Evolutionary conservation across 2,329 filamentous ascomycete genomes (phyloP).

Genomic region (Fusarium sp.): DNA sequence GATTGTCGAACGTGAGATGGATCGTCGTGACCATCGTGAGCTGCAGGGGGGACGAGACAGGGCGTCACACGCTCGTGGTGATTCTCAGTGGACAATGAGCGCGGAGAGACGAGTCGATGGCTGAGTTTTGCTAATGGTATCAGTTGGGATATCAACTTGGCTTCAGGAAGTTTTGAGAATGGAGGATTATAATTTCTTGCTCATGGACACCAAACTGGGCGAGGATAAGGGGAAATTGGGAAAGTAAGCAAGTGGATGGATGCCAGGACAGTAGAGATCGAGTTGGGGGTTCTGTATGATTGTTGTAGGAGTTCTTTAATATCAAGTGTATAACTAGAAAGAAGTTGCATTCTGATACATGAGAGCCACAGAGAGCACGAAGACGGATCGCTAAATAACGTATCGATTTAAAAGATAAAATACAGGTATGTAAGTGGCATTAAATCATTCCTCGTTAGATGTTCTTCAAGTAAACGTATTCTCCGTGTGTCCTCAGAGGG

Average conservation of each 20-base stretch:
- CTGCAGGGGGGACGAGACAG: conserved; percentile 31
- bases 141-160: not conserved
- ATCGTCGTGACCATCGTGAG: conserved; percentile 41
- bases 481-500: not conserved
- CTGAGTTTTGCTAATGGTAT: not conserved
- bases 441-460: conserved; percentile 34
- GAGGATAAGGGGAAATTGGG: not conserved
- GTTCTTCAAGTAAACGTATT: conserved; percentile 5
- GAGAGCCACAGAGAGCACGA: not conserved
- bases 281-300: not conserved
- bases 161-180: not conserved
- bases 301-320: not conserved
- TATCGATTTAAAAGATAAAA: not conserved
- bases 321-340: not conserved
- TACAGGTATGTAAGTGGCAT: conserved; percentile 4
- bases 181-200: not conserved
- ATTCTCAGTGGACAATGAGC: conserved; percentile 20
- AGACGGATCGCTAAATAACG: not conserved
- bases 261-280: not conserved
- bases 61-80: conserved; percentile 4
- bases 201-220: not conserved
- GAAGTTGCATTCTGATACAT: not conserved
- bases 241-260: not conserved
- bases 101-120: conserved; percentile 2
- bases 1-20: conserved; percentile 61